Evolutionary conservation across 2,329 filamentous ascomycete genomes (phyloP), one percentile per base, ranked within the genome.

Genomic region (Pochonia chlamydosporia): DNA sequence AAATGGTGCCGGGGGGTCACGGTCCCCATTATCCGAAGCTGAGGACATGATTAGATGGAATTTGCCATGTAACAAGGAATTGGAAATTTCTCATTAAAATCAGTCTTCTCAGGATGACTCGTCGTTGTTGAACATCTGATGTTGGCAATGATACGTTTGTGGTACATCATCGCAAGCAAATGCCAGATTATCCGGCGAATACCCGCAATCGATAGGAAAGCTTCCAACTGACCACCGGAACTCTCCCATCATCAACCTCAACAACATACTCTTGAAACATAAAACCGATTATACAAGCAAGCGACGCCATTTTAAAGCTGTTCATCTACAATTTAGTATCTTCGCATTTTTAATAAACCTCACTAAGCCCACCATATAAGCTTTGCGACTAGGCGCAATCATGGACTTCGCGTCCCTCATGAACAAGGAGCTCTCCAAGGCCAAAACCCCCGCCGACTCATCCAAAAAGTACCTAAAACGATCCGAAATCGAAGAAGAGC

Each of bases 371-470:
- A 5, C 30, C 30, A 13, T 13, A 10, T n/a, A 33, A 5, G 14
- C 8, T 23, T 14, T 18, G 21, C 41, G 25, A 20, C 24, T 23
- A 30, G 30, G 7, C 31, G 23, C 52, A 62, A 74, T 52, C 56
- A 99, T 99, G 93, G 91, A 99, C 68, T 99, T 99, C 73, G 90
- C 90, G 51, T 81, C 89, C 30, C 74, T 99, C 41, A 95, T 99
- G 89, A 83, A 87, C 60, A 87, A 89, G 63, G 90, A 96, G 68
- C 93, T 99, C 60, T 82, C 87, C 59, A 95, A 93, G 67, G 76
- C 84, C 56, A 89, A 89, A 66, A 69, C 77, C 46, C 56, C 68
- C 36, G 55, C 69, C 36, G 56, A 69, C 44, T 53, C 70, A 14
- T 59, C 67, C 33, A 84, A 85, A 59, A 96, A 95, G 67, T 97